Evolutionary conservation across 345 rosid genomes (phyloP), one percentile per base, ranked within the genome.

Genomic region (Cardamine occulta): DNA sequence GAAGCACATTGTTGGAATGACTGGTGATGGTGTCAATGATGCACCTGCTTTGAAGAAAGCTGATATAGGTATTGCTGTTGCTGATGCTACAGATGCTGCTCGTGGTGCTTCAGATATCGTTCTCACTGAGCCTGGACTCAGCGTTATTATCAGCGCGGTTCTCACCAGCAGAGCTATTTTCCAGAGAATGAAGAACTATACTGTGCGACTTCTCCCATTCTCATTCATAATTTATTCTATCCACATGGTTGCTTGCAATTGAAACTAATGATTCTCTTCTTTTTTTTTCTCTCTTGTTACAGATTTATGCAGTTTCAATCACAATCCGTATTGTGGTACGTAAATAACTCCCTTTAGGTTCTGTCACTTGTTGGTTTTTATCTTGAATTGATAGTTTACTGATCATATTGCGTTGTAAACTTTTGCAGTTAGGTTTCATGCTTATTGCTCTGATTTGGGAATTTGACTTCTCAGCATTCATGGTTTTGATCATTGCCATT

Each of bases 61-160:
- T 19, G 98, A 93, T 80, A 93, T 93, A 8, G 98, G 98, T 19
- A 93, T 94, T 70, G 98, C 98, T n/a, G 97, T 93, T 42, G 98
- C 91, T 68, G 98, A 93, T 87, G 98, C 98, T 44, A 93, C 98
- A 5, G 98, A 93, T 82, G 98, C 98, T 53, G 98, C 98, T 74
- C 83, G 97, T 29, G 26, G 98, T 68, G 98, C 98, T 66, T 93
- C 98, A 15, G 98, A 93, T 71, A 93, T 93, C 61, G 98, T 93
- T 62, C 98, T 93, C 44, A 93, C 98, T 47, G 98, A 93, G 80
- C 98, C 97, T 56, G 98, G 98, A 49, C 84, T 93, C 61, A 93
- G 98, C 59, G 98, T 93, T 29, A 93, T 93, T 55, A 87, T 93
- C 31, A 89, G 96, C 76, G 98, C 98, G 4, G 97, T 93, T 79